Base-by-base conservation (phyloP, 345 rosid species). In the Fremontodendron californicum region DNA sequence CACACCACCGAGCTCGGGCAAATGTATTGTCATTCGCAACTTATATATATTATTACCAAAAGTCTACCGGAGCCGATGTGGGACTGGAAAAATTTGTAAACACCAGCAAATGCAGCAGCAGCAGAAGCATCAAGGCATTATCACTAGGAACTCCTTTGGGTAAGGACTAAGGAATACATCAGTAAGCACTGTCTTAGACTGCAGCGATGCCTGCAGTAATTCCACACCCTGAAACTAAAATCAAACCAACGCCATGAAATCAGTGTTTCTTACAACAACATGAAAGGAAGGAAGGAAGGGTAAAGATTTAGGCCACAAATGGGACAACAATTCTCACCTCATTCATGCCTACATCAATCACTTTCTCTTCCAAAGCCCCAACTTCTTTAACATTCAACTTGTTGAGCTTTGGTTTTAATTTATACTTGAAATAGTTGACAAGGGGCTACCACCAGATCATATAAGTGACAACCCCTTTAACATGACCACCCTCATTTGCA, bases 391-490 rank as follows among this genome's bases (percentile, higher is more conserved):
- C 48, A 35, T 76, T 62, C 54, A 80, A 75, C 40, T 80, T 76
- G 15, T 48, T 54, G 0, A 85, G 54, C 48, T n/a, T 76, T 37
- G 25, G 80, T n/a, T n/a, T n/a, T n/a, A n/a, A n/a, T n/a, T 37
- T 1, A 78, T 75, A 45, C 74, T 64, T 0, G 84, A 76, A 21
- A 76, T 69, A 35, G 78, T 75, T 4, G 82, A 82, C 84, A 82
- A 60, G 0, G 86, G 86, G 27, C 18, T 46, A 84, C 77, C 25
- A 6, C 55, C 33, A 86, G 63, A 68, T 79, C 74, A 57, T 82
- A 79, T 77, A 82, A 0, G 78, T 82, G 9, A 82, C 77, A 21
- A 77, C 45, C 1, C 78, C 81, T 57, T 81, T 86, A 25, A 78
- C 83, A 33, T 62, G 84, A 4, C 87, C 89, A 13, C 72, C 81